Percentiles rank a stretch among this genome's conserved stretches.
Evolutionary conservation across 2,329 filamentous ascomycete species (phyloP).

Genomic region (Penicillium sp.): DNA sequence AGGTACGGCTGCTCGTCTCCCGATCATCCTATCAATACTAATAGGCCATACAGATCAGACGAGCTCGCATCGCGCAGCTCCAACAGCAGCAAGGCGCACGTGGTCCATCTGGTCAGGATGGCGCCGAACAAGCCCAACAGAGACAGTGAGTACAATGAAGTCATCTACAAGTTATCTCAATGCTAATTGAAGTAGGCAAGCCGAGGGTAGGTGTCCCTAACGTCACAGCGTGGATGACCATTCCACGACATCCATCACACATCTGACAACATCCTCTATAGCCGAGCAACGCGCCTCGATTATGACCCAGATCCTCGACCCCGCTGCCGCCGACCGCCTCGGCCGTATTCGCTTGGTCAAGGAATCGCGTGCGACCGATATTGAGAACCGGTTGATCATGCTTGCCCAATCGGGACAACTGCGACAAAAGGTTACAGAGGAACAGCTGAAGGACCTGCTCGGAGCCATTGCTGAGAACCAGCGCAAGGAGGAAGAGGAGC

Average conservation of each 20-base stretch:
- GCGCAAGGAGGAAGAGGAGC: constrained; percentile 58
- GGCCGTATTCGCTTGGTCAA: constrained; percentile 95
- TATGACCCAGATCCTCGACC: constrained; percentile 89
- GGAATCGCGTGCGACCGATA: constrained; percentile 81
- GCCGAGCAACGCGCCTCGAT: constrained; percentile 52
- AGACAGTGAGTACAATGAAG: constrained; percentile 56
- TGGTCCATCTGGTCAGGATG: constrained; percentile 51
- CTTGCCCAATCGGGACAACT: constrained; percentile 87
- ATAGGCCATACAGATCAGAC: constrained; percentile 67
- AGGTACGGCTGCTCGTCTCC: constrained; percentile 42
- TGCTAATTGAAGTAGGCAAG: constrained; percentile 28
- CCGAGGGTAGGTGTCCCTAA: constrained; percentile 30
- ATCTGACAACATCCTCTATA: constrained; percentile 15
- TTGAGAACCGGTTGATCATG: constrained; percentile 92
- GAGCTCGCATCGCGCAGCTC: constrained; percentile 89
- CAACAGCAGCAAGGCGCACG: constrained; percentile 71
- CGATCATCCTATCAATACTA: constrained; percentile 1
- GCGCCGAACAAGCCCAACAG: constrained; percentile 60
- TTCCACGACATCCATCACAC: not conserved
- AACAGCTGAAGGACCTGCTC: constrained; percentile 88
- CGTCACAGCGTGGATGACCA: not conserved
- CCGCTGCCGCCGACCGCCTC: constrained; percentile 88
- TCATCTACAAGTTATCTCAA: not conserved
- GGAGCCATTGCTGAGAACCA: constrained; percentile 79
- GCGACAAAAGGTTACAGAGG: constrained; percentile 82